Percentiles rank a stretch among this genome's conserved stretches.
Evolutionary conservation across 2,329 filamentous ascomycete species (phyloP).

Genomic region (Hirsutella minnesotensis): DNA sequence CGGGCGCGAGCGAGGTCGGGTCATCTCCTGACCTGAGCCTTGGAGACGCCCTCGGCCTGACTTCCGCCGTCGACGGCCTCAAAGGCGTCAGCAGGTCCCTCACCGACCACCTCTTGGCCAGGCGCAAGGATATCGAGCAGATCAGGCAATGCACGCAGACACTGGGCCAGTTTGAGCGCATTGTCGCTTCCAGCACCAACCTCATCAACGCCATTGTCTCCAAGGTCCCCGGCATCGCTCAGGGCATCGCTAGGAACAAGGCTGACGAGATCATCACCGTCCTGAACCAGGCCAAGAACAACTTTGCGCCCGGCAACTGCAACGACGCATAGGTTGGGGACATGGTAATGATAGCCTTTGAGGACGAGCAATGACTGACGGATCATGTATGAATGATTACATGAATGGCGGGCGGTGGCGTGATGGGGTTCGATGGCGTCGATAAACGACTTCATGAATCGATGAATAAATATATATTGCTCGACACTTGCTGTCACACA

Average conservation of each 20-base stretch:
- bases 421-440: too few species aligned
- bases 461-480: too few species aligned
- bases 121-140: not conserved
- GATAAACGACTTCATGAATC: too few species aligned
- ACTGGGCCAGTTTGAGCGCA: not conserved
- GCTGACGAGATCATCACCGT: not conserved
- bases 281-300: not conserved
- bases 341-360: not conserved
- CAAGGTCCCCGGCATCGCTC: not conserved
- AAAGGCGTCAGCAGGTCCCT: constrained; percentile 1
- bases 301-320: not conserved
- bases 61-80: constrained; percentile 1
- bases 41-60: not conserved
- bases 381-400: too few species aligned
- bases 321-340: not conserved
- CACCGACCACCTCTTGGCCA: not conserved
- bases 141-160: constrained; percentile 1
- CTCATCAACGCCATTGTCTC: constrained; percentile 1
- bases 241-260: not conserved
- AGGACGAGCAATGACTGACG: too few species aligned
- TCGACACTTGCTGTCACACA: too few species aligned
- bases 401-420: too few species aligned
- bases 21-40: not conserved
- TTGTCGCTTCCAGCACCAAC: not conserved
- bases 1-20: not conserved